Percentiles rank a stretch among this genome's conserved stretches.
These are phyloP conservation scores for Rubroboletus pulcherrimus DNA, from an alignment of 768 basidiomycete species.

Conservation along the genomic window DNA sequence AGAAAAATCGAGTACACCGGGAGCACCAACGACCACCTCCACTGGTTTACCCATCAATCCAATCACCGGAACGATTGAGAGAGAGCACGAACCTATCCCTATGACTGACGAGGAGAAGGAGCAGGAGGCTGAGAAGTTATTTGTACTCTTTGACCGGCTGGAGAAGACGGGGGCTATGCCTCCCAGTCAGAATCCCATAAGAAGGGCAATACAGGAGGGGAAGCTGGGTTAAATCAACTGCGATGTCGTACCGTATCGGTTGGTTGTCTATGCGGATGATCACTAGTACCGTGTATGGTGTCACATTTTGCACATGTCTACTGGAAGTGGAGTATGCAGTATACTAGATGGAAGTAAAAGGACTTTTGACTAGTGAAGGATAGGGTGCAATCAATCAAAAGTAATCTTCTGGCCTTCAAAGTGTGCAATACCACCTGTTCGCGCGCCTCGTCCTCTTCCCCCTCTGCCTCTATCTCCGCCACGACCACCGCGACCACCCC, in stretches of 20 bases:
- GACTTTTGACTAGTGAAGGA: background rate
- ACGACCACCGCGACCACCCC: constrained; percentile 41
- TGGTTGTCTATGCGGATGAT: background rate
- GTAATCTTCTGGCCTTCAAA: constrained; percentile 53
- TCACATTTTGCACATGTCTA: constrained; percentile 1
- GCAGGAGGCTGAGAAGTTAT: constrained; percentile 85
- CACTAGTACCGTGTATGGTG: background rate
- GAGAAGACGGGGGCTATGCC: constrained; percentile 71
- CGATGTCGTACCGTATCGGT: background rate
- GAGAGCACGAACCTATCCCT: constrained; percentile 37
- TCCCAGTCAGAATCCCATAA: constrained; percentile 64
- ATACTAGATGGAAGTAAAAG: background rate
- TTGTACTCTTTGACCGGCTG: constrained; percentile 86
- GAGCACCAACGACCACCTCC: constrained; percentile 33
- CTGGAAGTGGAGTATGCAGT: background rate
- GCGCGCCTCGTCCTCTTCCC: constrained; percentile 38
- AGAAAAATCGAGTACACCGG: constrained; percentile 29
- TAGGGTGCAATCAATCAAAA: constrained; percentile 31
- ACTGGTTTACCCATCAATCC: constrained; percentile 62
- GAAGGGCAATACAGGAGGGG: constrained; percentile 54
- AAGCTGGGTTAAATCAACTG: constrained; percentile 7
- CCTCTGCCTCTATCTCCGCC: constrained; percentile 36
- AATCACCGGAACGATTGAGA: constrained; percentile 73
- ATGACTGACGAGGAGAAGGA: constrained; percentile 99
- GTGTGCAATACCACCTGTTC: constrained; percentile 51